These are phyloP conservation scores for Stenocarpella maydis DNA, from an alignment of 2,329 filamentous ascomycete species.

Conservation along the genomic window DNA sequence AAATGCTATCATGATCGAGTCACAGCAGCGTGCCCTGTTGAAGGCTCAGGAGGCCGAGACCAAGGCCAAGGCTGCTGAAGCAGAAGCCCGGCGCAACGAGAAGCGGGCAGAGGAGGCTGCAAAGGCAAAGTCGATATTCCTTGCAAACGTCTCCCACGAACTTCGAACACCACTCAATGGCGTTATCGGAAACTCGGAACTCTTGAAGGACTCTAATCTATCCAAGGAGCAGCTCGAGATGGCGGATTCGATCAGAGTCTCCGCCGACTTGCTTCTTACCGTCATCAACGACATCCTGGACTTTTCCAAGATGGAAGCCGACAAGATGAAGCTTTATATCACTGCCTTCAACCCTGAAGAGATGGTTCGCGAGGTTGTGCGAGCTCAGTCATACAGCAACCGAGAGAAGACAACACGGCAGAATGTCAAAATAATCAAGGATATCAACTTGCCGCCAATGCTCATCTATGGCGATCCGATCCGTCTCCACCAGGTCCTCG, in stretches of 20 bases:
- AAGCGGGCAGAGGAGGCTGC: constrained; percentile 84
- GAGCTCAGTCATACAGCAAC: constrained; percentile 72
- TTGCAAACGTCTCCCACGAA: constrained; percentile 83
- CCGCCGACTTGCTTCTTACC: constrained; percentile 84
- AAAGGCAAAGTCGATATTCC: constrained; percentile 83
- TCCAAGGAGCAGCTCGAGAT: constrained; percentile 83
- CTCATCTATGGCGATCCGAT: constrained; percentile 73
- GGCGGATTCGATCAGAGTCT: constrained; percentile 86
- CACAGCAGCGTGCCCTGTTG: constrained; percentile 77
- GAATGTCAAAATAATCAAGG: constrained; percentile 70
- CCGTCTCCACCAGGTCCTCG: constrained; percentile 72
- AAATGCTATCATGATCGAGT: constrained; percentile 79
- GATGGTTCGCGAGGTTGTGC: constrained; percentile 72
- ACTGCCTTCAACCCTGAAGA: constrained; percentile 73
- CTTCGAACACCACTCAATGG: constrained; percentile 85
- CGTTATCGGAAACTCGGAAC: constrained; percentile 87
- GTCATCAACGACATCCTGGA: constrained; percentile 97
- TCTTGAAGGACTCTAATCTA: constrained; percentile 78
- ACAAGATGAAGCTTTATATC: constrained; percentile 83
- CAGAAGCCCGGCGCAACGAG: constrained; percentile 79
- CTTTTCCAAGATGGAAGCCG: constrained; percentile 92
- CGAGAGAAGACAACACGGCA: constrained; percentile 68
- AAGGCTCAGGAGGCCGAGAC: constrained; percentile 77
- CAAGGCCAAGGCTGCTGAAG: constrained; percentile 80
- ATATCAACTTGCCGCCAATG: constrained; percentile 80